Conservation (phyloP, 1,284 basidiomycete species). For the Cronartium quercuum region DNA sequence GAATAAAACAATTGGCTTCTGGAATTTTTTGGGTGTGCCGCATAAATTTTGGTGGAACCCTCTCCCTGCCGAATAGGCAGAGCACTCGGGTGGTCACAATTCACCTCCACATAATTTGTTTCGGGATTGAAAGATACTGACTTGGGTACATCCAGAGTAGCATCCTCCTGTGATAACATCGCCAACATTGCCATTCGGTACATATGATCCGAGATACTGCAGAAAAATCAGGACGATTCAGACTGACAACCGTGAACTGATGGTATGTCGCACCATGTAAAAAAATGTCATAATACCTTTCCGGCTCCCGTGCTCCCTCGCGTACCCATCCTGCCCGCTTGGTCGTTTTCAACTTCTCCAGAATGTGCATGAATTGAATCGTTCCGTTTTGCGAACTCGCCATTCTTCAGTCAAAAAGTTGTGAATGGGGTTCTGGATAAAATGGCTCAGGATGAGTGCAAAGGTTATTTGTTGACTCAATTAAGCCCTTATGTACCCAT, state of each 20-base stretch:
- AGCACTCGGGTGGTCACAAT: no score
- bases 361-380: slow-evolving; percentile 26
- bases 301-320: background rate
- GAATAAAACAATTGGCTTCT: background rate
- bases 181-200: slow-evolving; percentile 35
- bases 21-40: background rate
- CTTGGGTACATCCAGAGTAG: slow-evolving; percentile 21
- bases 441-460: background rate
- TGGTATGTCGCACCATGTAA: background rate
- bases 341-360: slow-evolving; percentile 23
- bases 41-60: no score
- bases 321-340: slow-evolving; percentile 23
- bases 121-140: background rate
- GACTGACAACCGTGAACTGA: background rate
- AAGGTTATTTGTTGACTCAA: no score
- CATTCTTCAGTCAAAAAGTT: background rate
- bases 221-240: background rate
- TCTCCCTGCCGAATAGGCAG: no score
- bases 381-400: background rate
- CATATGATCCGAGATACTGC: slow-evolving; percentile 32
- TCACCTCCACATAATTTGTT: background rate
- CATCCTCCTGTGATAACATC: slow-evolving; percentile 20
- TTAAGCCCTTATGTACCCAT: no score
- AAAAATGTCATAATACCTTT: slow-evolving; percentile 2
- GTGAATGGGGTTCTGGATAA: background rate